Evolutionary conservation across 192 early-diverging fungal genomes (phyloP).

Genomic region (Gorgonomyces haynaldii): DNA sequence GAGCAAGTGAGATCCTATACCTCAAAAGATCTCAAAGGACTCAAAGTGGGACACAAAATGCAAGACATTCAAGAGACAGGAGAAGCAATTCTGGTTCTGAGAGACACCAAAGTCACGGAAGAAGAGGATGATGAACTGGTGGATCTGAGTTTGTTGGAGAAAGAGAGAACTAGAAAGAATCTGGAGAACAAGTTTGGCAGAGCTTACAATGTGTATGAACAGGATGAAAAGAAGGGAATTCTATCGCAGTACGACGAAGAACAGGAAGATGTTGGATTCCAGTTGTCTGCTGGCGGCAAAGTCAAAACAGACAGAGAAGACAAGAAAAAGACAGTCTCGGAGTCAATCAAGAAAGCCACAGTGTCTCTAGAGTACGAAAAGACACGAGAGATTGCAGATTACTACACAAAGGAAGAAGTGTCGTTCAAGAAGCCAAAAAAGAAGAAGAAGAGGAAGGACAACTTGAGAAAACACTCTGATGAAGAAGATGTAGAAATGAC

Average conservation of each 20-base stretch:
- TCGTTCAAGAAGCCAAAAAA: conserved; percentile 76
- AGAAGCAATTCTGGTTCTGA: conserved; percentile 80
- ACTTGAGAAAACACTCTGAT: background rate
- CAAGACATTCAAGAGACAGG: conserved; percentile 52
- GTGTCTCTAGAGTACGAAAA: conserved; percentile 36
- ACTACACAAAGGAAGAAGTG: conserved; percentile 82
- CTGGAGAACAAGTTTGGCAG: conserved; percentile 60
- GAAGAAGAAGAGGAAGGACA: conserved; percentile 24
- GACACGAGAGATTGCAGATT: conserved; percentile 63
- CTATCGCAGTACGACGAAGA: conserved; percentile 75
- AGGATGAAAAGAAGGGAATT: conserved; percentile 44
- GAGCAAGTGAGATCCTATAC: conserved; percentile 13
- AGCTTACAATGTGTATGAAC: conserved; percentile 62
- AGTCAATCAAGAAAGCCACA: conserved; percentile 33
- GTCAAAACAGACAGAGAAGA: conserved; percentile 18
- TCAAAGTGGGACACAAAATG: conserved; percentile 63
- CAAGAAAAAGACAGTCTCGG: conserved; percentile 19
- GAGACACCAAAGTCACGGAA: conserved; percentile 64
- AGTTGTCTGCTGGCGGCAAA: conserved; percentile 36
- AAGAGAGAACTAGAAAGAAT: conserved; percentile 55
- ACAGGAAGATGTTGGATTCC: conserved; percentile 39
- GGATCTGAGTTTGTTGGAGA: conserved; percentile 55
- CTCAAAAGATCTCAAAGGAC: conserved; percentile 51
- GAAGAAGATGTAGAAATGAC: conserved; percentile 17
- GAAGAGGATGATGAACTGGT: conserved; percentile 67